Evolutionary conservation across 768 basidiomycete species (phyloP), one percentile per base, ranked within the genome.

Genomic region (Mycena galericulata): DNA sequence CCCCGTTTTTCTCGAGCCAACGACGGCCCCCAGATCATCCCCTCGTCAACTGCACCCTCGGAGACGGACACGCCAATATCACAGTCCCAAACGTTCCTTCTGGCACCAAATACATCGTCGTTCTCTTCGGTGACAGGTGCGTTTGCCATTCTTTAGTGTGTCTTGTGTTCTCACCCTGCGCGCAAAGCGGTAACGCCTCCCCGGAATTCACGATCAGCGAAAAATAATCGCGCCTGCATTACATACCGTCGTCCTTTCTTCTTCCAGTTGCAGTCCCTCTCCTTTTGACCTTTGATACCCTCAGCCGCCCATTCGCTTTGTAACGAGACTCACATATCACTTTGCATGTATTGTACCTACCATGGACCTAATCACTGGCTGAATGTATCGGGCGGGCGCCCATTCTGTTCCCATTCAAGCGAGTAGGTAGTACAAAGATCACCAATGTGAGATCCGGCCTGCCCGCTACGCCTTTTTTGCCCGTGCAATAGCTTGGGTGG

Each of bases 401-500:
- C 49, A 41, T 43, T n/a, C n/a, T 47, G 17, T 51, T 50, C 17
- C 26, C 47, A 62, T 55, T 55, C 29, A 43, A 45, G 14, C 27
- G 34, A 36, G 17, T 24, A 45, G 43, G 38, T 15, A 29, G 26
- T 24, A 38, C 34, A 36, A 7, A 36, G 34, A 36, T 36, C 34
- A 7, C 8, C 34, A 14, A 36, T 14, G 34, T 14, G n/a, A 57
- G 18, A 29, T 22, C 17, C 27, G 10, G 18, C 24, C 18, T 26
- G n/a, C 24, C 30, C 45, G 11, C 69, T 69, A 86, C 22, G 77
- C 72, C 62, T 73, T 79, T 74, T 87, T 88, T 2, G 74, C 54
- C 62, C 79, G 83, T 6, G 72, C 24, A 26, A 47, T 43, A 18
- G 76, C 72, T 64, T 84, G 83, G 17, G 68, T 71, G 17, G 74